These are phyloP conservation scores for Boletus reticuloceps DNA, from an alignment of 768 basidiomycete genomes.

Conservation along the genomic window DNA sequence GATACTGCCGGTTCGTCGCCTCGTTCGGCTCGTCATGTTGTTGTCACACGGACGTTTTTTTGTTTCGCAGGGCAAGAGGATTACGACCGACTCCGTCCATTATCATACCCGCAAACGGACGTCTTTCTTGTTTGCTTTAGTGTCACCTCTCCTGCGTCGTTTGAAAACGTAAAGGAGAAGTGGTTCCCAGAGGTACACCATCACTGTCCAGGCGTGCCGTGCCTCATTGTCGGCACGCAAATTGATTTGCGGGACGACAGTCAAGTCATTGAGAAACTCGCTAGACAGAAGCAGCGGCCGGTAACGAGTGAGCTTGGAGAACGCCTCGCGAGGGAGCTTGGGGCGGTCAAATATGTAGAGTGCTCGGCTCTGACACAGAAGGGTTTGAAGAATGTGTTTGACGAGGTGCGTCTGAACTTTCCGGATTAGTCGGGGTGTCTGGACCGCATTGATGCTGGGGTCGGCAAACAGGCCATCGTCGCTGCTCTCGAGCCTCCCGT, in stretches of 20 bases:
- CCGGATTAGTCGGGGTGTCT: not conserved
- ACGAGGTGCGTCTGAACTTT: slow-evolving; percentile 69
- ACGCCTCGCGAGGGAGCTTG: slow-evolving; percentile 92
- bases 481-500: slow-evolving; percentile 98
- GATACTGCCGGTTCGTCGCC: slow-evolving; percentile 91
- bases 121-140: slow-evolving; percentile 99
- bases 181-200: slow-evolving; percentile 99
- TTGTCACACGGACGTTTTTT: slow-evolving; percentile 8
- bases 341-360: slow-evolving; percentile 98
- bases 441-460: slow-evolving; percentile 6
- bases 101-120: slow-evolving; percentile 99
- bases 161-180: slow-evolving; percentile 99
- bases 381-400: slow-evolving; percentile 99
- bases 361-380: slow-evolving; percentile 99
- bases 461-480: slow-evolving; percentile 73
- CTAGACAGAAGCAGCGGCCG: slow-evolving; percentile 94
- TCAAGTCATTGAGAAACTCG: slow-evolving; percentile 91
- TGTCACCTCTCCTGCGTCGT: slow-evolving; percentile 96
- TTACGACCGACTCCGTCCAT: slow-evolving; percentile 97
- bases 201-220: slow-evolving; percentile 98
- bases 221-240: slow-evolving; percentile 98
- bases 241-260: slow-evolving; percentile 93
- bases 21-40: not conserved
- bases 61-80: slow-evolving; percentile 86
- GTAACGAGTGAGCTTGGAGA: slow-evolving; percentile 88